These are phyloP conservation scores for Calonectria montana DNA, from an alignment of 2,329 filamentous ascomycete genomes.

Conservation along the genomic window DNA sequence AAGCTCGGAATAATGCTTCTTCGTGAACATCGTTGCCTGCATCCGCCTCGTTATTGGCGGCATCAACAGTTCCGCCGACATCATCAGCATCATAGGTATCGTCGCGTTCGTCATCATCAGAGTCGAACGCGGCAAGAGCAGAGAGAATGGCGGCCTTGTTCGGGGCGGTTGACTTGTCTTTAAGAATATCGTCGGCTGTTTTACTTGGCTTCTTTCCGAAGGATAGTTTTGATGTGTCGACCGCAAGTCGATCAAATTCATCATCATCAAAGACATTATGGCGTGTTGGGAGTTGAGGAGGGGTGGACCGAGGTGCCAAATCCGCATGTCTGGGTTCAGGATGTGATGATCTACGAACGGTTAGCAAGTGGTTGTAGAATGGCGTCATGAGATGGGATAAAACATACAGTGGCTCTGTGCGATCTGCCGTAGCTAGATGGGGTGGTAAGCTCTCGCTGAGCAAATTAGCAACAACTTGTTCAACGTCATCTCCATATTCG, in stretches of 20 bases:
- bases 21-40: conserved; percentile 68
- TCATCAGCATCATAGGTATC: conserved; percentile 96
- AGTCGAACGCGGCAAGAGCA: conserved; percentile 88
- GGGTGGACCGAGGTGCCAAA: conserved; percentile 71
- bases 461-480: conserved; percentile 83
- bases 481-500: conserved; percentile 80
- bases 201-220: conserved; percentile 77
- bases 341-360: conserved; percentile 42
- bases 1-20: conserved; percentile 78
- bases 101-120: conserved; percentile 95
- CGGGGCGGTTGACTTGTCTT: conserved; percentile 71
- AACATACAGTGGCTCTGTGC: conserved; percentile 71
- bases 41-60: conserved; percentile 67
- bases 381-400: not conserved
- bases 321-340: conserved; percentile 44
- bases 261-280: conserved; percentile 85
- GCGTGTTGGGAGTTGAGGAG: conserved; percentile 65
- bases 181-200: conserved; percentile 79
- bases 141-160: conserved; percentile 90
- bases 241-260: conserved; percentile 77
- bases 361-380: conserved; percentile 29
- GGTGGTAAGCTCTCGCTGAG: conserved; percentile 81
- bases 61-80: conserved; percentile 88
- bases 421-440: conserved; percentile 73
- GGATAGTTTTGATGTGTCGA: conserved; percentile 76